These are phyloP conservation scores for Diplocarpon rosae DNA, from an alignment of 2,329 filamentous ascomycete genomes.

Conservation along the genomic window DNA sequence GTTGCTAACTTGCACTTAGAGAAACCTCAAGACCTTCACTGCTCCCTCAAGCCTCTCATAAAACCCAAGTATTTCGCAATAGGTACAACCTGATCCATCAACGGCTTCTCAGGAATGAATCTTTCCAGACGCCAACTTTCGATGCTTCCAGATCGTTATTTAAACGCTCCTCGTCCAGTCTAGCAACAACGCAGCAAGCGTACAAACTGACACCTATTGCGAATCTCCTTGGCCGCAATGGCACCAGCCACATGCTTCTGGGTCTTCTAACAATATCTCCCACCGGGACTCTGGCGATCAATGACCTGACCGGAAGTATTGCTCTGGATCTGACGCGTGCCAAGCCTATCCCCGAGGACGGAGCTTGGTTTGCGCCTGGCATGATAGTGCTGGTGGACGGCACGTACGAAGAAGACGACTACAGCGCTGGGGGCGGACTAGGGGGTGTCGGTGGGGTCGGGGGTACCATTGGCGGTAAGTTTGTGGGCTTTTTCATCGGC, in stretches of 20 bases:
- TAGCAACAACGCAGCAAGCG: constrained; percentile 45
- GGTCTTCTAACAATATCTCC: constrained; percentile 74
- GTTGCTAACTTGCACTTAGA: constrained; percentile 28
- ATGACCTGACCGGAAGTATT: constrained; percentile 82
- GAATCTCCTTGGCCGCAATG: constrained; percentile 66
- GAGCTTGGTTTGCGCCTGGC: constrained; percentile 85
- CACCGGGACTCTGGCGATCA: constrained; percentile 70
- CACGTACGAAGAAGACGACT: constrained; percentile 89
- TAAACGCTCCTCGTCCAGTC: constrained; percentile 45
- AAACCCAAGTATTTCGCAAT: constrained; percentile 78
- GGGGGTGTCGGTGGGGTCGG: constrained; percentile 74
- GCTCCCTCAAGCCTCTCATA: constrained; percentile 67
- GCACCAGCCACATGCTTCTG: constrained; percentile 74
- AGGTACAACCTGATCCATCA: constrained; percentile 89
- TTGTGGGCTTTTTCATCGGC: constrained; percentile 81
- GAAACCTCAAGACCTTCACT: constrained; percentile 54
- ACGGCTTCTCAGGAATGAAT: constrained; percentile 81
- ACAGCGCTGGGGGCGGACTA: constrained; percentile 55
- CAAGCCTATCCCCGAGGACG: constrained; percentile 70
- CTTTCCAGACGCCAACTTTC: constrained; percentile 76
- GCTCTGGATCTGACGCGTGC: constrained; percentile 72
- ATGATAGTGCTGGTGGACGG: constrained; percentile 95
- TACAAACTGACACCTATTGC: constrained; percentile 85
- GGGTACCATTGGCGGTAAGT: constrained; percentile 82
- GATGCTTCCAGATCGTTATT: constrained; percentile 46